Percentiles rank a stretch among this genome's conserved stretches.
Conservation (phyloP, 192 early-diverging fungal genomes). For the Backusella mclennaniae region DNA sequence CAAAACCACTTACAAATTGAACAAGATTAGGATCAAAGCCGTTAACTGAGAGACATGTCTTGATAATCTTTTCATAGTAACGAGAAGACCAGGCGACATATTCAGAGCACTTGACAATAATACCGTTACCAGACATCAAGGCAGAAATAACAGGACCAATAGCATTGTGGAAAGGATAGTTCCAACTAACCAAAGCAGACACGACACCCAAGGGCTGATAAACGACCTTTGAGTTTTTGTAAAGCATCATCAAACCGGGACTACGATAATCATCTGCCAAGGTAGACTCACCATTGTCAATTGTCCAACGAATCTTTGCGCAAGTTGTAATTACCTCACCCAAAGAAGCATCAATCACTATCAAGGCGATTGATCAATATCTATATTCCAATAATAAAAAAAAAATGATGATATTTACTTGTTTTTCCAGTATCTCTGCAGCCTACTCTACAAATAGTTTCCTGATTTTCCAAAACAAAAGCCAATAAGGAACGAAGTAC, state of each 20-base stretch:
- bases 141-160: slow-evolving; percentile 81
- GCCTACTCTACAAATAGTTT: slow-evolving; percentile 70
- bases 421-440: slow-evolving; percentile 83
- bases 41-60: slow-evolving; percentile 62
- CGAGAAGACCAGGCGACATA: slow-evolving; percentile 79
- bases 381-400: background rate
- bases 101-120: slow-evolving; percentile 83
- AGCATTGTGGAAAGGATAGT: slow-evolving; percentile 83
- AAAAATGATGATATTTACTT: slow-evolving; percentile 22
- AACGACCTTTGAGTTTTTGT: slow-evolving; percentile 73
- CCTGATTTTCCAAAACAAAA: slow-evolving; percentile 71
- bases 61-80: slow-evolving; percentile 66
- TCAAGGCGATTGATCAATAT: background rate
- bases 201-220: slow-evolving; percentile 83
- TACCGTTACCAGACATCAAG: slow-evolving; percentile 82
- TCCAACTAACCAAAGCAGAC: slow-evolving; percentile 83
- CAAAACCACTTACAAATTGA: slow-evolving; percentile 76
- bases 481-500: slow-evolving; percentile 71
- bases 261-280: slow-evolving; percentile 65
- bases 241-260: slow-evolving; percentile 69
- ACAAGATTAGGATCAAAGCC: slow-evolving; percentile 80
- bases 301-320: slow-evolving; percentile 77
- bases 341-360: slow-evolving; percentile 76
- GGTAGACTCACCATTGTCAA: slow-evolving; percentile 71
- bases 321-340: slow-evolving; percentile 82